These are phyloP conservation scores for Orbilia oligospora DNA, from an alignment of 2,329 filamentous ascomycete species.

Conservation along the genomic window DNA sequence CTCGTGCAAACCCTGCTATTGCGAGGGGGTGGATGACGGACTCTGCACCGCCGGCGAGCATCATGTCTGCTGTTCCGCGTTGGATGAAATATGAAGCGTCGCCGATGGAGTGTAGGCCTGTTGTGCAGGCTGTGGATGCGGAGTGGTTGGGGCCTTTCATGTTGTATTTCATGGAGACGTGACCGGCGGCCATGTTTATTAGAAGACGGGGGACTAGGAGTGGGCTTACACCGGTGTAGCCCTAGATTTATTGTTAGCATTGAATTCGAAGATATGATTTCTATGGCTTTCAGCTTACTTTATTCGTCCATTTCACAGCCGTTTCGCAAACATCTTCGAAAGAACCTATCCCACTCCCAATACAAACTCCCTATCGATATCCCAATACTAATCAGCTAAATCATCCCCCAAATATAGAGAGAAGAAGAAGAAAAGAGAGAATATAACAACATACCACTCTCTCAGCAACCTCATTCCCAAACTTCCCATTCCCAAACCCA, in stretches of 20 bases:
- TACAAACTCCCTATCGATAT: conserved; percentile 77
- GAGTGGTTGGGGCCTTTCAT: conserved; percentile 94
- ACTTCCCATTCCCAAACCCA: conserved; percentile 75
- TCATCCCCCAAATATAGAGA: background rate
- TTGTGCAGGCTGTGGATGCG: conserved; percentile 94
- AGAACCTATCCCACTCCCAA: conserved; percentile 96
- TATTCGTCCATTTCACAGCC: conserved; percentile 80
- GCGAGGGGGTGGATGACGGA: conserved; percentile 95
- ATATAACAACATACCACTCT: conserved; percentile 72
- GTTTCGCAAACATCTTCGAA: conserved; percentile 91
- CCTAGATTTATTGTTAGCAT: conserved; percentile 70
- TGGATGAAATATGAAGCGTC: conserved; percentile 93
- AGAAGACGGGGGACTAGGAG: conserved; percentile 92
- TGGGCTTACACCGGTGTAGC: conserved; percentile 92
- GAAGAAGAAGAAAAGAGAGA: background rate
- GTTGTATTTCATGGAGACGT: conserved; percentile 92
- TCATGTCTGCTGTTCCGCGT: conserved; percentile 92
- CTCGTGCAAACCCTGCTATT: conserved; percentile 90
- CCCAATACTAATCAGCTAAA: background rate
- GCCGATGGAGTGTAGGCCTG: conserved; percentile 92
- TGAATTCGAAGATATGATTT: background rate
- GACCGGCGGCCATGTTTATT: conserved; percentile 94
- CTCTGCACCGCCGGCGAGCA: conserved; percentile 95
- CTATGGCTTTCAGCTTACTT: conserved; percentile 71
- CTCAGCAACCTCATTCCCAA: conserved; percentile 75